phyloP scores from a whole-genome alignment of 1,139 yeast species.

The Blastobotrys aristatus region DNA sequence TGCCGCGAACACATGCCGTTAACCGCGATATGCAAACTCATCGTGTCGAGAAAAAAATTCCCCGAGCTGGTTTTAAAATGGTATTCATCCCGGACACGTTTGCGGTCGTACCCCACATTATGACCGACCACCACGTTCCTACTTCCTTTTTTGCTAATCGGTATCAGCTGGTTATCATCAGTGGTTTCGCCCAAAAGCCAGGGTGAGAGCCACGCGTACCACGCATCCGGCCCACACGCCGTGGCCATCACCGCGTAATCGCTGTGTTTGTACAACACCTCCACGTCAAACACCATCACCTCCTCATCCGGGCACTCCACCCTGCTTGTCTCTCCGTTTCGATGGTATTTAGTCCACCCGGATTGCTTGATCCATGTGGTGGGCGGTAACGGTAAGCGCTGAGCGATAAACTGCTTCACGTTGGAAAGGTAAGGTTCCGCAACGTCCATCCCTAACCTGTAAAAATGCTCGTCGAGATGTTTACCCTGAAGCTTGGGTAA shows the following conservation, averaged over 20 bases:
- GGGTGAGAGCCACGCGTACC: constrained; percentile 97
- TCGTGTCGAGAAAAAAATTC: constrained; percentile 81
- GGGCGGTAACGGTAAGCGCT: constrained; percentile 47
- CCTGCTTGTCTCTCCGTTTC: constrained; percentile 33
- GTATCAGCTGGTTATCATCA: constrained; percentile 59
- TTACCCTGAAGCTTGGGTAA: constrained; percentile 69
- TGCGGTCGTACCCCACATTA: constrained; percentile 87
- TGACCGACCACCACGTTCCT: constrained; percentile 67
- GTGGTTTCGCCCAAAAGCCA: constrained; percentile 55
- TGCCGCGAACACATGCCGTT: constrained; percentile 94
- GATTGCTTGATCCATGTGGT: constrained; percentile 34
- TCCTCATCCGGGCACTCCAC: constrained; percentile 70
- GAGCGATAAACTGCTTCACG: constrained; percentile 39
- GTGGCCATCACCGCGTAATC: constrained; percentile 77
- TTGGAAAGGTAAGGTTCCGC: constrained; percentile 58
- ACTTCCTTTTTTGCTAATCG: constrained; percentile 44
- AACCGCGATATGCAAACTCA: constrained; percentile 87
- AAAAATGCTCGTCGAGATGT: constrained; percentile 79
- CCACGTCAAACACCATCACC: constrained; percentile 82
- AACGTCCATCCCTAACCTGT: constrained; percentile 53
- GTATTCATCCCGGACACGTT: constrained; percentile 81
- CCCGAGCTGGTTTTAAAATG: constrained; percentile 56
- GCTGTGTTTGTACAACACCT: constrained; percentile 70
- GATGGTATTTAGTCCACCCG: constrained; percentile 77
- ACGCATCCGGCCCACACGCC: constrained; percentile 70